Percentiles rank a stretch among this genome's conserved stretches.
phyloP scores from a whole-genome alignment of 1,139 yeast species.

The Saccharomycopsis hybrid region DNA sequence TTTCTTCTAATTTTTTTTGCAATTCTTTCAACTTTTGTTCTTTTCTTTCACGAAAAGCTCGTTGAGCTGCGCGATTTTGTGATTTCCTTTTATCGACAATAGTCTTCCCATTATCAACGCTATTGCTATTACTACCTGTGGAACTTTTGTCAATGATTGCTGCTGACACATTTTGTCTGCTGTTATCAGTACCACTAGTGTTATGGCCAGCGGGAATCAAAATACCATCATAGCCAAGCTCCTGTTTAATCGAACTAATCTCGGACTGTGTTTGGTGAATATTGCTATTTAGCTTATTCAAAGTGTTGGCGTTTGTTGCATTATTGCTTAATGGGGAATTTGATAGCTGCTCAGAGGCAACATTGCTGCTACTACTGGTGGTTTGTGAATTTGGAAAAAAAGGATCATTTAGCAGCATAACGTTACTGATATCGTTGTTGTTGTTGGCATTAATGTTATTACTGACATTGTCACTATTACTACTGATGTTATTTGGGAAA shows the following conservation, averaged over 20 bases:
- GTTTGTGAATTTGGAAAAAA: too few relatives aligned
- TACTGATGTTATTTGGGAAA: too few relatives aligned
- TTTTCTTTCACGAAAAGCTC: constrained; percentile 83
- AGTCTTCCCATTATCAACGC: not conserved
- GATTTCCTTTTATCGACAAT: constrained; percentile 52
- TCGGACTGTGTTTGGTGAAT: constrained; percentile 14
- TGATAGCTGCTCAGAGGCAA: not conserved
- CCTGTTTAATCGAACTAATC: constrained; percentile 11
- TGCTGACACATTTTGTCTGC: constrained; percentile 1
- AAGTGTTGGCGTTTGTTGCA: constrained; percentile 1
- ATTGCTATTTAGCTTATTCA: constrained; percentile 6
- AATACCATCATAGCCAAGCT: constrained; percentile 4
- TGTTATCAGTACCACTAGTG: not conserved
- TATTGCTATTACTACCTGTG: too few relatives aligned
- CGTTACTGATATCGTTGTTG: too few relatives aligned
- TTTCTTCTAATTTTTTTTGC: constrained; percentile 49
- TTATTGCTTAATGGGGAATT: not conserved
- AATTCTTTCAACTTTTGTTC: constrained; percentile 68
- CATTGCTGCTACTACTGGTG: not conserved
- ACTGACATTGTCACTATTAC: too few relatives aligned
- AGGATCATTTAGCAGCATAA: too few relatives aligned
- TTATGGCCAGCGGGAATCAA: not conserved
- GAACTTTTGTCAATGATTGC: not conserved
- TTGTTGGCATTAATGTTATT: too few relatives aligned
- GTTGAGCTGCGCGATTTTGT: constrained; percentile 84